Evolutionary conservation across 1,139 yeast species (phyloP).

Genomic region (Blastobotrys capitulatus): DNA sequence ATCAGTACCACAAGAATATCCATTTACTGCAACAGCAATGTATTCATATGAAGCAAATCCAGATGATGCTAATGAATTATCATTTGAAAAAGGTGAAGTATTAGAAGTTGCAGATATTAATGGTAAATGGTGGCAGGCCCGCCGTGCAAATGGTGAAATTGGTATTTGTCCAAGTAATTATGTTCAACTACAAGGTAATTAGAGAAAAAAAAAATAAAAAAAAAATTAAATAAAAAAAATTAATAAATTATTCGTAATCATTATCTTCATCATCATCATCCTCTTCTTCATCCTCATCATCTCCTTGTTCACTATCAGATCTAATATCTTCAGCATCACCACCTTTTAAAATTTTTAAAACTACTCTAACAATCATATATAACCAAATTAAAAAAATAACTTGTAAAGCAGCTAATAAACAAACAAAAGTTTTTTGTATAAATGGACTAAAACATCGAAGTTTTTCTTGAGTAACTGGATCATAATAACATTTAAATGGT

Average conservation of each 20-base stretch:
- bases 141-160: constrained; percentile 80
- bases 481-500: constrained; percentile 24
- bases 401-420: constrained; percentile 62
- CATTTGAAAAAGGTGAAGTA: constrained; percentile 84
- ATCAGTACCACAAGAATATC: constrained; percentile 47
- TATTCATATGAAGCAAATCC: constrained; percentile 90
- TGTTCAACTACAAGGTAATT: constrained; percentile 47
- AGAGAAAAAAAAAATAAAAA: neutral
- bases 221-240: neutral
- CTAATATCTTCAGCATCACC: constrained; percentile 76
- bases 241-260: neutral
- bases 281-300: constrained; percentile 20
- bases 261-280: neutral
- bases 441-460: constrained; percentile 55
- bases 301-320: constrained; percentile 62
- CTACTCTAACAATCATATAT: constrained; percentile 64
- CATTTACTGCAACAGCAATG: constrained; percentile 80
- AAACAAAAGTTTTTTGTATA: constrained; percentile 48
- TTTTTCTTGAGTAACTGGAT: constrained; percentile 23
- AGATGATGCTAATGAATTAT: constrained; percentile 87
- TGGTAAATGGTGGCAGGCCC: constrained; percentile 99
- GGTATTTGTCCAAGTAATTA: constrained; percentile 97
- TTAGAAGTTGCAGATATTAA: constrained; percentile 88
- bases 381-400: constrained; percentile 67
- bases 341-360: constrained; percentile 64